A percentile compares a stretch with the other conserved stretches of the same genome.
Evolutionary conservation across 768 basidiomycete genomes (phyloP).

Genomic region (Tricholoma flavovirens): DNA sequence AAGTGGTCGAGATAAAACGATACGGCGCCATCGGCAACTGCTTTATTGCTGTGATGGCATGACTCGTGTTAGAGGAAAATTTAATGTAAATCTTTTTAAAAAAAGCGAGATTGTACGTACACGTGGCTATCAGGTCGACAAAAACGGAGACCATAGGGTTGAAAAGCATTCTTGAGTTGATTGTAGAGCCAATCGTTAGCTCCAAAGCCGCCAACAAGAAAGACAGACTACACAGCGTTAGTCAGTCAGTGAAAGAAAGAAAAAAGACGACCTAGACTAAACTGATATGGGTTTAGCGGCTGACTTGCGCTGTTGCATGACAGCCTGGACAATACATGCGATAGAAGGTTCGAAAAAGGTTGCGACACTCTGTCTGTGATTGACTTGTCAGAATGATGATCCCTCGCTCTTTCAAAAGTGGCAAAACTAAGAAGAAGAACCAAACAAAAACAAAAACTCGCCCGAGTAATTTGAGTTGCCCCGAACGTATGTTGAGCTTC

Average conservation of each 20-base stretch:
- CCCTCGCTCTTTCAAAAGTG: too few species aligned
- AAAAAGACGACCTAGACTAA: not conserved
- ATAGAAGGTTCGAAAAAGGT: slow-evolving; percentile 16
- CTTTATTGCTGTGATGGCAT: slow-evolving; percentile 3
- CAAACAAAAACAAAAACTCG: too few species aligned
- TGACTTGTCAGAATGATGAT: too few species aligned
- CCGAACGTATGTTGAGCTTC: slow-evolving; percentile 34
- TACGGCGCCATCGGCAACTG: not conserved
- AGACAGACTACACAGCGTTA: slow-evolving; percentile 32
- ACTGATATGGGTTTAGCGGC: slow-evolving; percentile 16
- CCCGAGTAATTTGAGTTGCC: slow-evolving; percentile 39
- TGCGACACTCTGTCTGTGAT: slow-evolving; percentile 6
- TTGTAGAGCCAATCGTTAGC: slow-evolving; percentile 45
- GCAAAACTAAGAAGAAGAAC: too few species aligned
- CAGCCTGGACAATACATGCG: slow-evolving; percentile 10
- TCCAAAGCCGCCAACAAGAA: slow-evolving; percentile 50
- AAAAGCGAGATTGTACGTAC: slow-evolving; percentile 26
- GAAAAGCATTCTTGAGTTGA: slow-evolving; percentile 32
- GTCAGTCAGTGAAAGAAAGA: not conserved
- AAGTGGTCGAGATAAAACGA: slow-evolving; percentile 13
- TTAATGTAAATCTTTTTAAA: too few species aligned
- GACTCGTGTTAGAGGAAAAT: not conserved
- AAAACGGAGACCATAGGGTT: slow-evolving; percentile 27
- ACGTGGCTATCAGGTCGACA: slow-evolving; percentile 41
- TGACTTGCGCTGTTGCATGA: not conserved